These are phyloP conservation scores for Magnaporthiopsis poae DNA, from an alignment of 2,329 filamentous ascomycete genomes.

Conservation along the genomic window DNA sequence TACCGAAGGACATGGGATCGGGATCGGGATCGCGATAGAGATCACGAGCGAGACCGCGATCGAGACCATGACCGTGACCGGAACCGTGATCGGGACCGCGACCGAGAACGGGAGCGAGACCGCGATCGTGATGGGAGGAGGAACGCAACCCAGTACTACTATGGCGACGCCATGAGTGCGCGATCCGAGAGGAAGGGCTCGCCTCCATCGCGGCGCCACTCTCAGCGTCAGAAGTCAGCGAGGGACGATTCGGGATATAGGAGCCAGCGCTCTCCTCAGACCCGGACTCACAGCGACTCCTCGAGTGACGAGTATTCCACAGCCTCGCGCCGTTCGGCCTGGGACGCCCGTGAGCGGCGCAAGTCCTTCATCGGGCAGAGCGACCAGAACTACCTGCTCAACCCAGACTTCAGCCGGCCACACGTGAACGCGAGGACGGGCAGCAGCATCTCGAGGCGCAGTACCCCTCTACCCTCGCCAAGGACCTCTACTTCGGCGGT, in stretches of 20 bases:
- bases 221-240: constrained; percentile 15
- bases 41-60: not conserved
- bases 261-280: constrained; percentile 12
- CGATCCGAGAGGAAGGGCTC: constrained; percentile 21
- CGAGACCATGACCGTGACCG: not conserved
- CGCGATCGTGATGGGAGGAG: constrained; percentile 3
- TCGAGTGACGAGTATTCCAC: constrained; percentile 31
- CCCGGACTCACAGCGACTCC: constrained; percentile 25
- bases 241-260: constrained; percentile 20
- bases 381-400: constrained; percentile 17
- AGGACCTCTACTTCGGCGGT: constrained; percentile 12
- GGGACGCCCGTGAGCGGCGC: constrained; percentile 21
- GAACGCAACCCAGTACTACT: not conserved
- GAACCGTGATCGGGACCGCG: not conserved
- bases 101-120: constrained; percentile 2
- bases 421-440: constrained; percentile 18
- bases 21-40: not conserved
- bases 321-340: constrained; percentile 18
- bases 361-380: constrained; percentile 28
- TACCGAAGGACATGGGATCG: constrained; percentile 10
- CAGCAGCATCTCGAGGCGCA: constrained; percentile 19
- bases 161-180: constrained; percentile 10
- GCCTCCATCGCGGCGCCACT: constrained; percentile 18
- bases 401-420: constrained; percentile 16
- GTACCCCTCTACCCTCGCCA: constrained; percentile 26